A percentile compares a stretch with the other conserved stretches of the same genome.
Conservation (phyloP, 805 yeast species). For the Cyberlindnera misumaiensis region DNA sequence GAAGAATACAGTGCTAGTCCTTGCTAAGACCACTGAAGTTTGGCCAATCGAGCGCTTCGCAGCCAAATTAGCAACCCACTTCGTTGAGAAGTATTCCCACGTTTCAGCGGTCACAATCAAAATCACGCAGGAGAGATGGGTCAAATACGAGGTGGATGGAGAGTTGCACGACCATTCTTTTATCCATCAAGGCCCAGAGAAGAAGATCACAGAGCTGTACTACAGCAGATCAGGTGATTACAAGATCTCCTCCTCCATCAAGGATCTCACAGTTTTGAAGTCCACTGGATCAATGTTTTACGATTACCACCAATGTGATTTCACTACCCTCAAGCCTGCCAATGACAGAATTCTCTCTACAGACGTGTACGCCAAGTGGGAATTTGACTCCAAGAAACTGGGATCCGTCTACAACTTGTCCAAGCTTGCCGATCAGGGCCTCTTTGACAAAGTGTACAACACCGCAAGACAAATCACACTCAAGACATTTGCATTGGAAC, state of each 20-base stretch:
- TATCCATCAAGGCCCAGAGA: slow-evolving; percentile 77
- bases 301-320: slow-evolving; percentile 81
- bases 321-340: slow-evolving; percentile 81
- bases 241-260: slow-evolving; percentile 58
- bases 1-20: slow-evolving; percentile 78
- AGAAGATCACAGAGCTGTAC: slow-evolving; percentile 51
- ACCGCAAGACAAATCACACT: slow-evolving; percentile 63
- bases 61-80: slow-evolving; percentile 76
- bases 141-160: slow-evolving; percentile 69
- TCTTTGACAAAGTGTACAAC: slow-evolving; percentile 60
- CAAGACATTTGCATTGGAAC: slow-evolving; percentile 73
- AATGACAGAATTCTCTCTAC: slow-evolving; percentile 83
- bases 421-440: slow-evolving; percentile 47
- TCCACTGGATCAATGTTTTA: slow-evolving; percentile 91
- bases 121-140: slow-evolving; percentile 74
- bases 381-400: slow-evolving; percentile 45
- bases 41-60: slow-evolving; percentile 93
- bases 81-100: slow-evolving; percentile 68
- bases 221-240: slow-evolving; percentile 48
- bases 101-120: slow-evolving; percentile 64
- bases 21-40: slow-evolving; percentile 76
- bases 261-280: slow-evolving; percentile 78
- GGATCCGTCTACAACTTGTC: slow-evolving; percentile 44
- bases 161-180: slow-evolving; percentile 78
- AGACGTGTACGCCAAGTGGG: slow-evolving; percentile 72